Percentiles rank a stretch among this genome's conserved stretches.
Evolutionary conservation across 306 rosid genomes (phyloP).

Genomic region (Gleditsia sinensis): DNA sequence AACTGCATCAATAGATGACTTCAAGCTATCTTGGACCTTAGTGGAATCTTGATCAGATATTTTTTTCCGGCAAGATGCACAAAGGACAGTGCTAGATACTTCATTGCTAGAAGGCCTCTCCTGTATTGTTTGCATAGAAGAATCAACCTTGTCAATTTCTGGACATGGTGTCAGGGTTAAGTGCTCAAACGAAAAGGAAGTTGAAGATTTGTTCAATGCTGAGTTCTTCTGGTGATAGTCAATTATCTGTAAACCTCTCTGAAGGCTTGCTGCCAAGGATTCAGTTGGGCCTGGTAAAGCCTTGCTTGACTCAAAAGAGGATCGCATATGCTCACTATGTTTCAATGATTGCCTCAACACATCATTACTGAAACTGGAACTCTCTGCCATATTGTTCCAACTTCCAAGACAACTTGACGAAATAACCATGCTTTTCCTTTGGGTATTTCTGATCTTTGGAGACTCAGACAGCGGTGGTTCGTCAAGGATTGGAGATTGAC

Average conservation of each 20-base stretch:
- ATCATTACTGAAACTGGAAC: constrained; percentile 55
- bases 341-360: constrained; percentile 51
- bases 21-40: constrained; percentile 50
- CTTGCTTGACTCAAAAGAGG: constrained; percentile 64
- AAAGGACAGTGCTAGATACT: constrained; percentile 49
- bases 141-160: constrained; percentile 49
- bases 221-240: constrained; percentile 82
- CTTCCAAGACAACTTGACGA: constrained; percentile 58
- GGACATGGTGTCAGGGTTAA: constrained; percentile 66
- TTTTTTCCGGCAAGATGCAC: constrained; percentile 64
- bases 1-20: constrained; percentile 39
- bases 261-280: constrained; percentile 89
- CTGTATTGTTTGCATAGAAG: constrained; percentile 48
- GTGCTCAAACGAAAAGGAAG: constrained; percentile 91
- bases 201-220: constrained; percentile 64
- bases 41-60: constrained; percentile 35
- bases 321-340: constrained; percentile 42
- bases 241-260: constrained; percentile 84
- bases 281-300: constrained; percentile 59
- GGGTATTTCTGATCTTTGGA: constrained; percentile 77
- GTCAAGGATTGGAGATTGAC: constrained; percentile 63
- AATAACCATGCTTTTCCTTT: constrained; percentile 61
- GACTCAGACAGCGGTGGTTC: constrained; percentile 87
- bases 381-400: constrained; percentile 55
- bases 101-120: constrained; percentile 44